Conservation (phyloP, 2,329 filamentous ascomycete species). For the Sordariomycetes sp. region DNA sequence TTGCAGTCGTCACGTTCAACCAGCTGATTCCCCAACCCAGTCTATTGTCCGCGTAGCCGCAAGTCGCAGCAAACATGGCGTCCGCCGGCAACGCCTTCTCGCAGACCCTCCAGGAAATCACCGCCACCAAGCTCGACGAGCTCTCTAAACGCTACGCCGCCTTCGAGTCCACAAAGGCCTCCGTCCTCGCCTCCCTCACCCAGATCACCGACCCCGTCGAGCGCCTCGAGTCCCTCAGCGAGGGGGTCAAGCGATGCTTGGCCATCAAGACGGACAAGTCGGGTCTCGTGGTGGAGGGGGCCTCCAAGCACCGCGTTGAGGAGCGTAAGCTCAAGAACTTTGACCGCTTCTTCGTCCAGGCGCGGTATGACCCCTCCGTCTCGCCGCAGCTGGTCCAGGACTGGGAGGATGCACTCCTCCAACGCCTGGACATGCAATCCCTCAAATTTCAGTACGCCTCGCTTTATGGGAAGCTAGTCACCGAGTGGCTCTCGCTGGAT, state of each 20-base stretch:
- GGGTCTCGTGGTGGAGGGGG: constrained; percentile 10
- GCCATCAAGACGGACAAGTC: constrained; percentile 15
- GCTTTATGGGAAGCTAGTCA: constrained; percentile 31
- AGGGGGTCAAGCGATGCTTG: constrained; percentile 22
- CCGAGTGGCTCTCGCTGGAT: constrained; percentile 26
- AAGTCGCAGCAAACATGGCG: too few relatives aligned
- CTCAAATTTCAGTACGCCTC: constrained; percentile 28
- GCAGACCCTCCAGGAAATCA: constrained; percentile 27
- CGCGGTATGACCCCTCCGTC: constrained; percentile 24
- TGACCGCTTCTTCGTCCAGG: constrained; percentile 24
- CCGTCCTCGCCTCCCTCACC: constrained; percentile 14
- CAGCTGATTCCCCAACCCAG: too few relatives aligned
- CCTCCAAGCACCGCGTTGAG: constrained; percentile 13
- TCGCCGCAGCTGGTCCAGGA: constrained; percentile 16
- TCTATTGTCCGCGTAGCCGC: too few relatives aligned
- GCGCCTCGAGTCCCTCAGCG: constrained; percentile 17
- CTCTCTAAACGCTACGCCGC: constrained; percentile 22
- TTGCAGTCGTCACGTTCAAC: too few relatives aligned
- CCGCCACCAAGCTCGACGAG: constrained; percentile 27
- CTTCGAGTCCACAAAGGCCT: constrained; percentile 21
- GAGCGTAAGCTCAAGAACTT: constrained; percentile 22
- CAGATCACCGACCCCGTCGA: constrained; percentile 12
- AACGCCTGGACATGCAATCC: constrained; percentile 24
- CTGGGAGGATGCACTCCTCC: constrained; percentile 22
- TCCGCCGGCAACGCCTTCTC: constrained; percentile 23